Evolutionary conservation across 768 basidiomycete species (phyloP).

Genomic region (Suillus weaverae): DNA sequence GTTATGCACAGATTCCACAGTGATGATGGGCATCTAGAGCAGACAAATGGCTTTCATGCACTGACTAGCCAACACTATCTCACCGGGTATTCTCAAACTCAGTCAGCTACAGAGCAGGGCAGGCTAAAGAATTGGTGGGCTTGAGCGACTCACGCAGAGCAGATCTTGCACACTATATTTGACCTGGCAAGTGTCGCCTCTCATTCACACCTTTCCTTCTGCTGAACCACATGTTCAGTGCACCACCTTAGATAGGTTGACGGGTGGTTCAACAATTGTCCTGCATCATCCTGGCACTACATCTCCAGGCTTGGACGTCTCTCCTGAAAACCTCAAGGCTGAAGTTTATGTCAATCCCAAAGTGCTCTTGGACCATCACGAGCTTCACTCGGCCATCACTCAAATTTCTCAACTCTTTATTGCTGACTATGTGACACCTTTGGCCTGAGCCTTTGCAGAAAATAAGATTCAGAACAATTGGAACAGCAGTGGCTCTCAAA

Average conservation of each 20-base stretch:
- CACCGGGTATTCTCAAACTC: neutral
- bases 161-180: neutral
- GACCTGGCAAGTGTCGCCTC: neutral
- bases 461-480: neutral
- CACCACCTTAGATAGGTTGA: too few species aligned
- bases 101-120: neutral
- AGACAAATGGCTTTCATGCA: neutral
- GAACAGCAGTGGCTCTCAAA: neutral
- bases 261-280: too few species aligned
- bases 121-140: neutral
- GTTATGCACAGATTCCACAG: neutral
- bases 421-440: neutral
- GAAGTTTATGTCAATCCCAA: too few species aligned
- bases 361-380: neutral
- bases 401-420: neutral
- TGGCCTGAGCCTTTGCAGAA: neutral
- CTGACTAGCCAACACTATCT: neutral
- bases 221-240: neutral
- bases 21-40: neutral
- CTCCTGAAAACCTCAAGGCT: too few species aligned
- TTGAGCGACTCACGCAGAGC: neutral
- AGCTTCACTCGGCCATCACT: neutral
- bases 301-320: too few species aligned
- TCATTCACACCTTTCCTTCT: neutral
- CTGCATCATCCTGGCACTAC: too few species aligned